Evolutionary conservation across 305 asterid genomes (phyloP), one percentile per base, ranked within the genome.

Genomic region (Solanum hybrid): DNA sequence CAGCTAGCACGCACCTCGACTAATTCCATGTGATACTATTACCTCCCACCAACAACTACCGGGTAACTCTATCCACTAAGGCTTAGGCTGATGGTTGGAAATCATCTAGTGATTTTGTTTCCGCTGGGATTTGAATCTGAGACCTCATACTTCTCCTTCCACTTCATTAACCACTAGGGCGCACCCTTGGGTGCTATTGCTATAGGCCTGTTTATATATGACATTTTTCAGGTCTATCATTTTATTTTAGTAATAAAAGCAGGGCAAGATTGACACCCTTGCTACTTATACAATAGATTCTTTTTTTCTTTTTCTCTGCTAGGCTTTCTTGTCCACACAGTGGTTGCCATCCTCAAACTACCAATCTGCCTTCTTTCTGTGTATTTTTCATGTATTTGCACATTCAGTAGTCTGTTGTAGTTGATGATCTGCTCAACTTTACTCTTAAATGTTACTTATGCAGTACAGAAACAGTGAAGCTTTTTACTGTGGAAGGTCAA

Each of bases 391-490:
- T 84, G 41, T 31, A 51, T 84, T 84, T 84, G 76, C 88, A 51
- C 31, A 51, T 31, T 37, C 76, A 51, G 39, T 15, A 33, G 39
- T 39, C 4, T 32, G 70, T 33, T 70, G 61, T 38, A 45, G 88
- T 84, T 10, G 88, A 45, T 89, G 41, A 41, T 39, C 87, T 41
- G 5, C 79, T 88, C 88, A 86, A 87, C 89, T 87, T 92, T 89
- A 93, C 90, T 91, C 82, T 90, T 90, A 79, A 65, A 82, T 91
- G 87, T 91, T 92, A 89, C 89, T 91, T 91, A 87, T 97, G 96
- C 99, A 97, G 99, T 92, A 94, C 97, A 94, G 99, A 97, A 95
- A 95, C 96, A 73, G 93, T 97, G 92, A 94, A 93, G 93, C 91
- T 97, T 91, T 94, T 92, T 72, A 97, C 89, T 91, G 90, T 90